Evolutionary conservation across 148 eudicot species (phyloP).

Genomic region (Rhododendron mucronatum): DNA sequence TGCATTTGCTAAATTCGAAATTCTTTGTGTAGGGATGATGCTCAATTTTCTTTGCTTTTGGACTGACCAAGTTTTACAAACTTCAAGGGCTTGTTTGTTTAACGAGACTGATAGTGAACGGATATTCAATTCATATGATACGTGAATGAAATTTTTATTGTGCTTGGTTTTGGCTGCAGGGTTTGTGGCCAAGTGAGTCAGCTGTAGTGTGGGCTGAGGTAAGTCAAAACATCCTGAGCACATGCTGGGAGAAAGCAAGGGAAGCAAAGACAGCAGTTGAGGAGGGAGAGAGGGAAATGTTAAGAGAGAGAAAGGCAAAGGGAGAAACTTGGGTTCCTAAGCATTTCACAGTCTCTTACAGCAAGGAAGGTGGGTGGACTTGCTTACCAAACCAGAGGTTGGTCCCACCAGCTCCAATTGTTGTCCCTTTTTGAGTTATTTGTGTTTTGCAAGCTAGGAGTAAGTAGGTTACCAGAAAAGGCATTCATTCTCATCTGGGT

Average conservation of each 20-base stretch:
- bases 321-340: conserved; percentile 56
- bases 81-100: neutral
- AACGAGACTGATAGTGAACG: neutral
- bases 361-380: conserved; percentile 52
- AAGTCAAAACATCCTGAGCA: conserved; percentile 50
- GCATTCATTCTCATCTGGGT: neutral
- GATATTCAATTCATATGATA: neutral
- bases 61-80: neutral
- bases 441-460: neutral
- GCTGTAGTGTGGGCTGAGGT: conserved; percentile 70
- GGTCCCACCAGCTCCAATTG: conserved; percentile 72
- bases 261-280: conserved; percentile 57
- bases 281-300: conserved; percentile 54
- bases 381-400: conserved; percentile 42
- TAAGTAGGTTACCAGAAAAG: neutral
- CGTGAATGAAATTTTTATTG: neutral
- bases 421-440: conserved; percentile 32
- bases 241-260: conserved; percentile 69
- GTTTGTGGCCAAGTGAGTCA: conserved; percentile 54
- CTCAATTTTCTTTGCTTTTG: neutral
- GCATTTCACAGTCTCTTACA: conserved; percentile 50
- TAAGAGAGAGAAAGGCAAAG: conserved; percentile 29
- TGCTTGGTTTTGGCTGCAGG: conserved; percentile 28
- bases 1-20: neutral
- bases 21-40: neutral